A percentile compares a stretch with the other conserved stretches of the same genome.
phyloP scores from a whole-genome alignment of 129 eudicot species.

The Glebionis coronaria region DNA sequence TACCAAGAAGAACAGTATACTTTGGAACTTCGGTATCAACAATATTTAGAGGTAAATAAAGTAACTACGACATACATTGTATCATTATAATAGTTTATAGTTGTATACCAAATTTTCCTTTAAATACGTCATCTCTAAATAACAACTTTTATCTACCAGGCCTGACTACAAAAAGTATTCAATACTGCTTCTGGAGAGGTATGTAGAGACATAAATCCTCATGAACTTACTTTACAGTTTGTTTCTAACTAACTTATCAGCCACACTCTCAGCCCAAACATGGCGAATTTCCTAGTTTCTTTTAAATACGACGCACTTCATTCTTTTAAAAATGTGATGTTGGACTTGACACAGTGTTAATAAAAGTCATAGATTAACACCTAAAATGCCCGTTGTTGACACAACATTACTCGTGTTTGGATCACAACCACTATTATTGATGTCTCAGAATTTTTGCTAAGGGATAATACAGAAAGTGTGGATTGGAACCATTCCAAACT shows the following conservation, averaged over 20 bases:
- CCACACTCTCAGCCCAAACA: background rate
- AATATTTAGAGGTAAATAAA: constrained; percentile 68
- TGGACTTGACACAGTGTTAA: background rate
- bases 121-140: background rate
- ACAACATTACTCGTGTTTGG: background rate
- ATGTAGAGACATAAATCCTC: constrained; percentile 24
- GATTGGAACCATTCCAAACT: background rate
- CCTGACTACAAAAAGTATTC: constrained; percentile 61
- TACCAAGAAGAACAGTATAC: constrained; percentile 80
- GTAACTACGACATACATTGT: background rate
- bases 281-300: no score
- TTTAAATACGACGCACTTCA: background rate
- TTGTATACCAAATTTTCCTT: background rate
- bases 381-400: background rate
- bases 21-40: constrained; percentile 86
- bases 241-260: background rate
- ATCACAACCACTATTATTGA: no score
- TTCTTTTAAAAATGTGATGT: background rate
- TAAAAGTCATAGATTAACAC: no score
- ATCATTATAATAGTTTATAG: background rate
- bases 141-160: constrained; percentile 39
- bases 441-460: no score
- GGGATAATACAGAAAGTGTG: background rate
- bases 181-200: constrained; percentile 95
- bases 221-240: constrained; percentile 10